Percentiles rank a stretch among this genome's conserved stretches.
Evolutionary conservation across 2,329 filamentous ascomycete genomes (phyloP).

Genomic region (Phyllosticta ampelicida): DNA sequence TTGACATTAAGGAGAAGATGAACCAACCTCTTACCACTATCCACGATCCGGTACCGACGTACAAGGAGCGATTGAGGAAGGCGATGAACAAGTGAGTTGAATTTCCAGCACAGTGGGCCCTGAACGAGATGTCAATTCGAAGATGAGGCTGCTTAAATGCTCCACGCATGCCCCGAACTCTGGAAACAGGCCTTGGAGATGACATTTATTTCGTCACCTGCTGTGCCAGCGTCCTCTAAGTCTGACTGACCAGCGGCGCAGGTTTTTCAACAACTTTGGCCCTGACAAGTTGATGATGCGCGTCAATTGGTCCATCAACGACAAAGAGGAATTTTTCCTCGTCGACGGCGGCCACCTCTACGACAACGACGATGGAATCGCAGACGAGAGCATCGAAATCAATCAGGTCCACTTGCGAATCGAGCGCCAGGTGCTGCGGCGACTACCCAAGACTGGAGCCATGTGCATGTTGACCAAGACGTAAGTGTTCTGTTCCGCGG

Average conservation of each 20-base stretch:
- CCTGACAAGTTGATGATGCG: constrained; percentile 2
- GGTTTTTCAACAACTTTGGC: constrained; percentile 6
- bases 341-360: constrained; percentile 4
- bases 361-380: not conserved
- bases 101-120: not conserved
- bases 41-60: constrained; percentile 6
- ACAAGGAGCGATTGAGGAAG: constrained; percentile 4
- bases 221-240: too few species aligned
- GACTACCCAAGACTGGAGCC: not conserved
- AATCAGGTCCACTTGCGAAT: constrained; percentile 7
- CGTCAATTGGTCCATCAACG: constrained; percentile 6
- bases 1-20: constrained; percentile 7
- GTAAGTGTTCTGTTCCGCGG: not conserved
- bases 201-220: too few species aligned
- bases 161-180: too few species aligned
- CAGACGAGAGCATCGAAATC: not conserved
- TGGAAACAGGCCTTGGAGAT: too few species aligned
- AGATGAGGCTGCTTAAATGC: too few species aligned
- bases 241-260: not conserved
- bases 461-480: constrained; percentile 10
- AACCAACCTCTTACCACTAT: not conserved
- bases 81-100: constrained; percentile 9
- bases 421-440: constrained; percentile 3
- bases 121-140: too few species aligned
- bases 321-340: constrained; percentile 4